Percentiles rank a stretch among this genome's conserved stretches.
These are phyloP conservation scores for Cardamine resedifolia DNA, from an alignment of 345 rosid genomes.

Conservation along the genomic window DNA sequence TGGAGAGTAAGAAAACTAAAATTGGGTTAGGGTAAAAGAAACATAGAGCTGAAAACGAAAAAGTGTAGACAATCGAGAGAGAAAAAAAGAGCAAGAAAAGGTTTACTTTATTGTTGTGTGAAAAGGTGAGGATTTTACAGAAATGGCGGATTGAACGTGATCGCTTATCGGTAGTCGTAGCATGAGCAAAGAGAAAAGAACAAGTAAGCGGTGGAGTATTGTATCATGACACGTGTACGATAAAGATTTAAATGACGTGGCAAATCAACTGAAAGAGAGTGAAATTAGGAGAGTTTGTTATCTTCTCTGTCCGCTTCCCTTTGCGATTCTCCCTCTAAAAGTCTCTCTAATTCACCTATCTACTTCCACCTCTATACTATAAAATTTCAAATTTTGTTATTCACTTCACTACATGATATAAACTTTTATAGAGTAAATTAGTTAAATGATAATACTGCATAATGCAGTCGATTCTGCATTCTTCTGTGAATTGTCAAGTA, in stretches of 20 bases:
- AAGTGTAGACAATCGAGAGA: background rate
- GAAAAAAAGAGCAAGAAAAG: background rate
- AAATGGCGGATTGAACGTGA: constrained; percentile 32
- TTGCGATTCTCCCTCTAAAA: constrained; percentile 43
- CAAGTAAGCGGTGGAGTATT: background rate
- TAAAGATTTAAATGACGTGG: constrained; percentile 1
- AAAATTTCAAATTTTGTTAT: too few species aligned
- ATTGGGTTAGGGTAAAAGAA: constrained; percentile 6
- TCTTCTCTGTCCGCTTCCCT: constrained; percentile 65
- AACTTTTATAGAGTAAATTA: background rate
- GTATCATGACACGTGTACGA: constrained; percentile 16
- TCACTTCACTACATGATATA: too few species aligned
- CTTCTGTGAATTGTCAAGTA: too few species aligned
- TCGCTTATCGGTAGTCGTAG: background rate
- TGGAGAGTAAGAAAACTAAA: constrained; percentile 20
- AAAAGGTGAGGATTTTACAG: constrained; percentile 12
- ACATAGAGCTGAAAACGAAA: background rate
- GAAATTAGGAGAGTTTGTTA: constrained; percentile 7
- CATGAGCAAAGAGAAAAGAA: background rate
- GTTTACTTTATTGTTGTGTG: background rate
- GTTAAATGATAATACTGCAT: background rate
- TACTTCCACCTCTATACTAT: too few species aligned
- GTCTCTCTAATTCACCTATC: background rate
- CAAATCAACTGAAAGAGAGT: constrained; percentile 15
- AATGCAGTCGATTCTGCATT: background rate